Percentiles rank a stretch among this genome's conserved stretches.
Conservation (phyloP, 306 rosid species). For the Spatholobus suberectus region DNA sequence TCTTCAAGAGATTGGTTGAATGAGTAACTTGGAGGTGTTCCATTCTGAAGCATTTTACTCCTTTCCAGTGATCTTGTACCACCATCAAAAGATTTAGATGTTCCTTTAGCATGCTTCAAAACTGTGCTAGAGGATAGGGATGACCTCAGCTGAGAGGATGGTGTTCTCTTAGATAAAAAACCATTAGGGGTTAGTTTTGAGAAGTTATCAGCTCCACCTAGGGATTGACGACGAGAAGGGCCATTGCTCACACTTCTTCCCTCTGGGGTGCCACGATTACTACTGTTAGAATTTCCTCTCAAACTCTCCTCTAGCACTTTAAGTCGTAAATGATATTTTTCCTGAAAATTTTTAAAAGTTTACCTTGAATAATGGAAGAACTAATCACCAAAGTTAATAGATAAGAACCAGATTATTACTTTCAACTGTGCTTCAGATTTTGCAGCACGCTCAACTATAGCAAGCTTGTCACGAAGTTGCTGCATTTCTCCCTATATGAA, state of each 20-base stretch:
- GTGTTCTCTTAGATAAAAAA: conserved; percentile 76
- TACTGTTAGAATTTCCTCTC: conserved; percentile 76
- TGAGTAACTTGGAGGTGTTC: conserved; percentile 70
- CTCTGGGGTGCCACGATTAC: conserved; percentile 73
- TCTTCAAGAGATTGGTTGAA: conserved; percentile 82
- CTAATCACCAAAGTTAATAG: conserved; percentile 43
- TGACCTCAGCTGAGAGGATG: conserved; percentile 75
- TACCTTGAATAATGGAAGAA: conserved; percentile 50
- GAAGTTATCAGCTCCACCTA: conserved; percentile 91
- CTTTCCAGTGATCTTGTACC: conserved; percentile 94
- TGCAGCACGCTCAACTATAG: conserved; percentile 82
- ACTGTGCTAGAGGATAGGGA: conserved; percentile 83
- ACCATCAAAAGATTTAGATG: conserved; percentile 98
- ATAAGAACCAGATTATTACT: conserved; percentile 67
- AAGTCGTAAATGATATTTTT: conserved; percentile 87
- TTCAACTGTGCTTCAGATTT: conserved; percentile 94
- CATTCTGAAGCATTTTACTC: conserved; percentile 80
- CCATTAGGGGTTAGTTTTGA: conserved; percentile 86
- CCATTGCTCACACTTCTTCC: conserved; percentile 86
- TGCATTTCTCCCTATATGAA: conserved; percentile 93
- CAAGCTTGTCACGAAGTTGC: conserved; percentile 96
- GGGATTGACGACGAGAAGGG: conserved; percentile 94
- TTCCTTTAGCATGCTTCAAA: conserved; percentile 94
- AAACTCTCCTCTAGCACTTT: conserved; percentile 93
- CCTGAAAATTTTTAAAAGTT: conserved; percentile 58